A percentile compares a stretch with the other conserved stretches of the same genome.
These are phyloP conservation scores for Myxozyma neotropica DNA, from an alignment of 805 yeast genomes.

Conservation along the genomic window DNA sequence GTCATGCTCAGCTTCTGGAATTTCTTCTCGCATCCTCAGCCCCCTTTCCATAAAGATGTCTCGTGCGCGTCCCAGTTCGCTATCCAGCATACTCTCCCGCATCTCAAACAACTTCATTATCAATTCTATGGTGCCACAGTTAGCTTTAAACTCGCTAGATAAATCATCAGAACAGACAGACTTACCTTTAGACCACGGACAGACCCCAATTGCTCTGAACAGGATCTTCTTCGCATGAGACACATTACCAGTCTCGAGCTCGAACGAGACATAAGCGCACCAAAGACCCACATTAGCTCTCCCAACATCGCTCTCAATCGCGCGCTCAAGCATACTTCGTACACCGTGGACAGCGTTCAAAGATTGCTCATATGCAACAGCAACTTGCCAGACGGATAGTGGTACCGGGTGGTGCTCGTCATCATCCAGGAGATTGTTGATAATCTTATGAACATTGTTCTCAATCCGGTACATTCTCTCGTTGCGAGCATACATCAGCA, in stretches of 20 bases:
- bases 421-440: slow-evolving; percentile 7
- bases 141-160: neutral
- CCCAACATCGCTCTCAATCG: slow-evolving; percentile 9
- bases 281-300: slow-evolving; percentile 12
- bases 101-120: slow-evolving; percentile 7
- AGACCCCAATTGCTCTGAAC: slow-evolving; percentile 23
- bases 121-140: slow-evolving; percentile 8
- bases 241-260: neutral
- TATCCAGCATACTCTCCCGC: neutral
- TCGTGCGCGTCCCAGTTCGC: slow-evolving; percentile 13
- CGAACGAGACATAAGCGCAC: slow-evolving; percentile 17
- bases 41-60: slow-evolving; percentile 26
- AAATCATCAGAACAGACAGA: neutral
- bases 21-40: slow-evolving; percentile 16
- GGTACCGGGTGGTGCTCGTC: neutral
- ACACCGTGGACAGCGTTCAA: slow-evolving; percentile 9
- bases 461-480: slow-evolving; percentile 19
- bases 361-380: slow-evolving; percentile 10
- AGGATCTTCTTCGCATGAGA: slow-evolving; percentile 11
- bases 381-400: slow-evolving; percentile 16
- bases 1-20: slow-evolving; percentile 19
- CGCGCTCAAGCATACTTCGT: slow-evolving; percentile 15
- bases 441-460: slow-evolving; percentile 14
- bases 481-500: slow-evolving; percentile 13
- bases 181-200: slow-evolving; percentile 30